Percentiles rank a stretch among this genome's conserved stretches.
phyloP scores from a whole-genome alignment of 2,329 filamentous ascomycete species.

The Bipolaris bicolor region DNA sequence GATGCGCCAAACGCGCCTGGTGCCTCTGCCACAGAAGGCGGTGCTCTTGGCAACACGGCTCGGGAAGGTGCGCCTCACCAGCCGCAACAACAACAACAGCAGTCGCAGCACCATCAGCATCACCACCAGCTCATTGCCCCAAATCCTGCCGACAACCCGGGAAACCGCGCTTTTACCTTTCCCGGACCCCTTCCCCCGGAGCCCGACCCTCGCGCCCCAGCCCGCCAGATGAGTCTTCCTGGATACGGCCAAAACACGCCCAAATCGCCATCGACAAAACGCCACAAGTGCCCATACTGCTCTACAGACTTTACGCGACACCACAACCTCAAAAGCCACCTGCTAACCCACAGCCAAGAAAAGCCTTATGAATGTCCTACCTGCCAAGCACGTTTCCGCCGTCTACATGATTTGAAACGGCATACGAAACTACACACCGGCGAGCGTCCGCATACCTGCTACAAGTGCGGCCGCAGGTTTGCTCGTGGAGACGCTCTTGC shows the following conservation, averaged over 20 bases:
- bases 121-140: slow-evolving; percentile 46
- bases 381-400: slow-evolving; percentile 90
- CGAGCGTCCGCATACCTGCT: slow-evolving; percentile 92
- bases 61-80: slow-evolving; percentile 48
- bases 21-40: slow-evolving; percentile 58
- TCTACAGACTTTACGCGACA: slow-evolving; percentile 96
- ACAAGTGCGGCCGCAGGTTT: slow-evolving; percentile 93
- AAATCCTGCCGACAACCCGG: slow-evolving; percentile 44
- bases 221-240: slow-evolving; percentile 65
- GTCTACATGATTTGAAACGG: slow-evolving; percentile 92
- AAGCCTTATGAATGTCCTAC: slow-evolving; percentile 94
- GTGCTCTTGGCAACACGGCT: slow-evolving; percentile 52
- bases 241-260: slow-evolving; percentile 63
- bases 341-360: slow-evolving; percentile 96
- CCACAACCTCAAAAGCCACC: slow-evolving; percentile 95
- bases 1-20: slow-evolving; percentile 56
- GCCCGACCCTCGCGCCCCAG: slow-evolving; percentile 57
- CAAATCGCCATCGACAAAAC: slow-evolving; percentile 78
- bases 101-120: slow-evolving; percentile 23
- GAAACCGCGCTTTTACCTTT: slow-evolving; percentile 67
- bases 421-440: slow-evolving; percentile 97
- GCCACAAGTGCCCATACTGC: slow-evolving; percentile 96
- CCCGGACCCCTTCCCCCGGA: slow-evolving; percentile 62
- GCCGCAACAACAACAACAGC: slow-evolving; percentile 32
- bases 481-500: slow-evolving; percentile 93